Evolutionary conservation across 306 rosid species (phyloP).

Genomic region (Luffa aegyptiaca): DNA sequence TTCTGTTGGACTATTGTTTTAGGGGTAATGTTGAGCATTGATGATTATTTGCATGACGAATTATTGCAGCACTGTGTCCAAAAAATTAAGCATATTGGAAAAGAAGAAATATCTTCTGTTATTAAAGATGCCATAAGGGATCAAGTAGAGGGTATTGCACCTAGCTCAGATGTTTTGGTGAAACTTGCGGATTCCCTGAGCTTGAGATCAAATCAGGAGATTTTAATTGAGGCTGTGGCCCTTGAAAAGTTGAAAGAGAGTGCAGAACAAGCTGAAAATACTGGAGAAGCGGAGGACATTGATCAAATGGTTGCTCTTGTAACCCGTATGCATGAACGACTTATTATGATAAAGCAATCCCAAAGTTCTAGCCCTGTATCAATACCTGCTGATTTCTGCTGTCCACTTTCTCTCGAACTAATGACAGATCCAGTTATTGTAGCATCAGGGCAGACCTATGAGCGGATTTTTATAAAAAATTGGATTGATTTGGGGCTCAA

Average conservation of each 20-base stretch:
- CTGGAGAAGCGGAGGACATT: constrained; percentile 69
- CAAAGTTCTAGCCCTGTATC: constrained; percentile 65
- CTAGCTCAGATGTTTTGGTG: constrained; percentile 59
- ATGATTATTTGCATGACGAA: neutral
- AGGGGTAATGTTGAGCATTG: neutral
- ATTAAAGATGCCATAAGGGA: constrained; percentile 57
- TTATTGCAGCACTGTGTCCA: constrained; percentile 62
- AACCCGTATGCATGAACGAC: constrained; percentile 70
- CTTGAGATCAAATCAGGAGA: constrained; percentile 69
- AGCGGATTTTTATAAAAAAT: constrained; percentile 72
- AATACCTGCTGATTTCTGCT: constrained; percentile 92
- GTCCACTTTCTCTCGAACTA: constrained; percentile 95
- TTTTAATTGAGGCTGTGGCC: constrained; percentile 93
- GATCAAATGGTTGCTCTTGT: constrained; percentile 68
- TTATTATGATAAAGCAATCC: constrained; percentile 57
- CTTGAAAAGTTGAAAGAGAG: constrained; percentile 92
- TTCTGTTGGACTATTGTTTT: neutral
- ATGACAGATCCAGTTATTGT: constrained; percentile 99
- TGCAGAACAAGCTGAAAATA: constrained; percentile 86
- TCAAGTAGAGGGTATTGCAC: constrained; percentile 55
- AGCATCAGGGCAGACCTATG: constrained; percentile 98
- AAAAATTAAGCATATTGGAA: constrained; percentile 64
- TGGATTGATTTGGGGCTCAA: constrained; percentile 92
- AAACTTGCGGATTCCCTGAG: constrained; percentile 64
- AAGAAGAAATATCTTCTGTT: constrained; percentile 43